phyloP scores from a whole-genome alignment of 2,329 filamentous ascomycete genomes.

The Fusarium buxicola region DNA sequence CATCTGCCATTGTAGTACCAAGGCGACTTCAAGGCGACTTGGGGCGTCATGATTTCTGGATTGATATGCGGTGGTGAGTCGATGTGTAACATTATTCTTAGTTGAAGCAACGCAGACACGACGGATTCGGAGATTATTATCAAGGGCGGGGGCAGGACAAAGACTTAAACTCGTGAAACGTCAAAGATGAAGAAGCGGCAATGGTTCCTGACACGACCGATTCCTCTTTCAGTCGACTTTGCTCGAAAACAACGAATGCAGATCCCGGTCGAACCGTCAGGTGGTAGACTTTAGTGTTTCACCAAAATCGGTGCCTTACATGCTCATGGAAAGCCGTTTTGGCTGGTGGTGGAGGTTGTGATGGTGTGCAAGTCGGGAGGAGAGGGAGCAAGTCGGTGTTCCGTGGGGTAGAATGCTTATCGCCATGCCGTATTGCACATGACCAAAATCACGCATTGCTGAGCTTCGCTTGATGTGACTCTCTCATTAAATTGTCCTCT shows the following conservation, averaged over 20 bases:
- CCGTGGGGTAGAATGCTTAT: constrained; percentile 19
- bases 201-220: constrained; percentile 13
- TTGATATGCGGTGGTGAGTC: constrained; percentile 10
- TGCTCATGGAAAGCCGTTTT: constrained; percentile 17
- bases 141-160: constrained; percentile 28
- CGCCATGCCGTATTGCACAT: constrained; percentile 16
- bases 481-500: constrained; percentile 1
- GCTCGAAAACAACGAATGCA: constrained; percentile 22
- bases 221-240: constrained; percentile 27
- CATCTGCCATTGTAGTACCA: constrained; percentile 6
- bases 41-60: constrained; percentile 5
- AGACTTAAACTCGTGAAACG: constrained; percentile 28
- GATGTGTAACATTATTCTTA: constrained; percentile 12
- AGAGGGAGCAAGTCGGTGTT: not conserved
- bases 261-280: constrained; percentile 26
- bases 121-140: constrained; percentile 35
- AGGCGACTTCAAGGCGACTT: constrained; percentile 4
- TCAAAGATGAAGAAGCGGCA: constrained; percentile 17
- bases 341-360: constrained; percentile 10
- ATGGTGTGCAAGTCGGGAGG: constrained; percentile 10
- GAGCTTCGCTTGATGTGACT: constrained; percentile 3
- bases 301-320: constrained; percentile 42
- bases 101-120: constrained; percentile 9
- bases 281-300: constrained; percentile 26
- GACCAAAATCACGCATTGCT: constrained; percentile 27